phyloP scores from a whole-genome alignment of 1,284 basidiomycete species.

The Thelephora terrestris region DNA sequence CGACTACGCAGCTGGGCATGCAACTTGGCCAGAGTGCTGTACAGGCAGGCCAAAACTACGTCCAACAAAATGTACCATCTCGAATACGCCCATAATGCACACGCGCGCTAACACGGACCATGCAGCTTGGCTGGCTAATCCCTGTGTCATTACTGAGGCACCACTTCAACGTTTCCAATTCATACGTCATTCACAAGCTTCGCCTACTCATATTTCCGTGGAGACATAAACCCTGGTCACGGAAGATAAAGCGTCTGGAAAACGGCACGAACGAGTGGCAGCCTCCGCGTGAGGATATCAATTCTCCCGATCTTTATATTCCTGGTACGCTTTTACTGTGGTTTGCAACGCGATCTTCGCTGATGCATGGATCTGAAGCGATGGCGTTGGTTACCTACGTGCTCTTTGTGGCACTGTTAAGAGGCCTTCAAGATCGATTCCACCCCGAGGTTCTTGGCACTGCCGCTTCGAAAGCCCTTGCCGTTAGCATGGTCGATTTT shows the following conservation, averaged over 20 bases:
- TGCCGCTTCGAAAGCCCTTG: slow-evolving; percentile 75
- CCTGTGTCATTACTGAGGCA: slow-evolving; percentile 79
- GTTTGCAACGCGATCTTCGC: neutral
- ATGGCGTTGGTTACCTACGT: slow-evolving; percentile 98
- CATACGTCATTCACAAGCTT: slow-evolving; percentile 89
- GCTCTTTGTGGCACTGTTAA: slow-evolving; percentile 76
- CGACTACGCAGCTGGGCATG: slow-evolving; percentile 94
- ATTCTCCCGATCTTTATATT: slow-evolving; percentile 95
- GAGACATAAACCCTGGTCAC: slow-evolving; percentile 79
- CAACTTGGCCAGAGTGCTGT: slow-evolving; percentile 92
- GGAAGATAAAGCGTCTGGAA: slow-evolving; percentile 52
- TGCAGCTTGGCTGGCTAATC: slow-evolving; percentile 69
- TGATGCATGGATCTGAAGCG: slow-evolving; percentile 33
- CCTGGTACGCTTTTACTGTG: slow-evolving; percentile 53
- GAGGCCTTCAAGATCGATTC: slow-evolving; percentile 78
- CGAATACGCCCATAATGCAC: slow-evolving; percentile 8
- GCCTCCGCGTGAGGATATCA: slow-evolving; percentile 89
- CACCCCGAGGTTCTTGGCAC: slow-evolving; percentile 87
- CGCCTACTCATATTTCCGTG: slow-evolving; percentile 92
- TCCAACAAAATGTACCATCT: slow-evolving; percentile 78
- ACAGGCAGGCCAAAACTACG: slow-evolving; percentile 89
- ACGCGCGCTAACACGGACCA: neutral
- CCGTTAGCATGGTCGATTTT: slow-evolving; percentile 80
- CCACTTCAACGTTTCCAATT: slow-evolving; percentile 95
- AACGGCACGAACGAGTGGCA: slow-evolving; percentile 74